Percentiles rank a stretch among this genome's conserved stretches.
Conservation (phyloP, 2,329 filamentous ascomycete species). For the Juglanconis juglandina region DNA sequence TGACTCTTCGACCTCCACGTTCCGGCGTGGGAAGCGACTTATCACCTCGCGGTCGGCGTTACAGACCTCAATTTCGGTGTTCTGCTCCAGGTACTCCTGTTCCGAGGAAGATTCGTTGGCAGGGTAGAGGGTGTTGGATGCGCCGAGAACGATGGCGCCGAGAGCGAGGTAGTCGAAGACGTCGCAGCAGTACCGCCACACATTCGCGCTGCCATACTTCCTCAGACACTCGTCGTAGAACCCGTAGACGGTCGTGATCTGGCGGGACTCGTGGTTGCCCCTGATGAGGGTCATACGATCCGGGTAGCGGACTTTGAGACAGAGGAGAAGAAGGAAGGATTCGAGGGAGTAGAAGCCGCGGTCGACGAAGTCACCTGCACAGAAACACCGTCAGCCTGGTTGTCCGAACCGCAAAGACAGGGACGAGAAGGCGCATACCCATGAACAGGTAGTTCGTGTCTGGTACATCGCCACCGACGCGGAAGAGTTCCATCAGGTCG, state of each 20-base stretch:
- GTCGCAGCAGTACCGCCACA: slow-evolving; percentile 96
- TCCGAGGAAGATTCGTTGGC: slow-evolving; percentile 44
- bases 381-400: not conserved
- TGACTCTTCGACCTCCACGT: slow-evolving; percentile 20
- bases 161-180: slow-evolving; percentile 96
- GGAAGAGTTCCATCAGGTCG: slow-evolving; percentile 93
- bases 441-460: slow-evolving; percentile 98
- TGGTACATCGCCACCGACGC: slow-evolving; percentile 87
- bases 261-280: slow-evolving; percentile 92
- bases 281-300: slow-evolving; percentile 95
- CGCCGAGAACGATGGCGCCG: slow-evolving; percentile 85
- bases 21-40: slow-evolving; percentile 61
- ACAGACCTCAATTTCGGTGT: slow-evolving; percentile 89
- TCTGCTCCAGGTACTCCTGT: slow-evolving; percentile 57
- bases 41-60: slow-evolving; percentile 80
- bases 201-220: slow-evolving; percentile 94
- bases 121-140: slow-evolving; percentile 60
- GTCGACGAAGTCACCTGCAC: slow-evolving; percentile 87
- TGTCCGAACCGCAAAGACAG: not conserved
- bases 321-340: slow-evolving; percentile 90
- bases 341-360: slow-evolving; percentile 97
- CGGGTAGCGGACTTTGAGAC: slow-evolving; percentile 94
- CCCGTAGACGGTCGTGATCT: slow-evolving; percentile 96
- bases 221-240: slow-evolving; percentile 97
- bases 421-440: slow-evolving; percentile 51